Base-by-base conservation (phyloP, 2,329 filamentous ascomycete species). In the Xylaria sp. region DNA sequence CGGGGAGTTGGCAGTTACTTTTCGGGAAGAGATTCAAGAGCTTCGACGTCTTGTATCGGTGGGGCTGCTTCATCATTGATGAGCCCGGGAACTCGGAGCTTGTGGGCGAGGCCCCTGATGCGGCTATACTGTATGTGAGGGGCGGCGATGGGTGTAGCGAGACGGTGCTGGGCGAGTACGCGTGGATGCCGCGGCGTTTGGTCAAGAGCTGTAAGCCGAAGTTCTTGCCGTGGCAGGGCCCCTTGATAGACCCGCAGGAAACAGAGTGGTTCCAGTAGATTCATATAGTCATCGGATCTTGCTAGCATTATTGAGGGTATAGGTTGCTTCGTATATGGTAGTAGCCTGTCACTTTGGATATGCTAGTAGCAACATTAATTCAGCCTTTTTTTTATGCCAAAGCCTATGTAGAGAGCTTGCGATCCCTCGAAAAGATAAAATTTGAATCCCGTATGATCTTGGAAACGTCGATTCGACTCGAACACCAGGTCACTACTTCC, bases 211-310 rank as follows among this genome's bases (percentile, higher is more conserved):
- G 36, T 13, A 58, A 31, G 23, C 65, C 59, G 8, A 67, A 59
- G 15, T 67, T 67, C 4, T 31, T 67, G 13, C 43, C 65, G 12
- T 67, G 65, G 65, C 60, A 67, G 49, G 60, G 65, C 15, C 65
- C 65, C 10, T 55, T 67, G 52, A 39, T 64, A 43, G 36, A 64
- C n/a, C 59, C 54, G 13, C 36, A 58, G 54, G 36, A 59, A 13
- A 67, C 65, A 12, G 52, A 58, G 33, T 67, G 65, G 65, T 64
- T 64, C 25, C 31, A 58, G 7, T 67, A 66, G 31, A 15, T 25
- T 20, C 8, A 23, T 15, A 36, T 43, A 15, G 9, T 8, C 33
- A 15, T 43, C 39, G 7, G 20, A 31, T 20, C 49, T 5, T 18
- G 18, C n/a, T 39, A 1, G 48, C 12, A 9, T 36, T 4, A 43